Evolutionary conservation across 2,329 filamentous ascomycete species (phyloP), one percentile per base, ranked within the genome.

Genomic region (Calonectria hawksworthii): DNA sequence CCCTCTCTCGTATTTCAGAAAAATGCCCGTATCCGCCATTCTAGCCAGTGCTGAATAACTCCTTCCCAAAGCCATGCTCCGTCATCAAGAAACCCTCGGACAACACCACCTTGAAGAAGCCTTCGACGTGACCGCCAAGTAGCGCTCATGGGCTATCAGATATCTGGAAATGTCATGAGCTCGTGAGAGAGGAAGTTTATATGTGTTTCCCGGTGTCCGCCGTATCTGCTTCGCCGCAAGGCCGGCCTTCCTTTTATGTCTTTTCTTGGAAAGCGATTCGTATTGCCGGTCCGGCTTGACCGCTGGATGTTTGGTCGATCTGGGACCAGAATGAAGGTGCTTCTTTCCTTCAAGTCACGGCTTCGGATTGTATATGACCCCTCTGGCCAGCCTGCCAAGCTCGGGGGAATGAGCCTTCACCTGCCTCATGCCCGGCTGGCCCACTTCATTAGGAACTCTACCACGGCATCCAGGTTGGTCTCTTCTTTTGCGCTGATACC

Each of bases 401-500:
- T 23, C 26, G 21, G 34, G 32, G 52, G 68, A 23, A 36, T 28
- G 67, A 72, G 64, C 65, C 47, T 59, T 72, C 30, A 59, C 65
- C 64, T 61, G 51, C 54, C 64, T 80, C 72, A 81, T 76, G 80
- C 96, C 87, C 93, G 93, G 83, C 90, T 95, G 77, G 96, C 94
- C 85, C 95, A 94, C 80, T 96, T 96, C 85, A 99, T 96, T 84
- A 99, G 89, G 95, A 97, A 99, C 84, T 98, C 95, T 81, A 99
- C 89, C 68, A 99, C 97, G 9, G 96, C 97, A 83, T 99, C 96
- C 78, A 99, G 92, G 87, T 99, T 99, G 73, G 96, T 99, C 87
- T 99, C 97, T 85, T 99, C 96, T 86, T 99, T 99, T 75, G 96
- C 97, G 85, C 96, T 98, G 87, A 99, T 98, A 76, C 96, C 96